Evolutionary conservation across 148 eudicot species (phyloP).

Genomic region (Vaccinium corymbosum): DNA sequence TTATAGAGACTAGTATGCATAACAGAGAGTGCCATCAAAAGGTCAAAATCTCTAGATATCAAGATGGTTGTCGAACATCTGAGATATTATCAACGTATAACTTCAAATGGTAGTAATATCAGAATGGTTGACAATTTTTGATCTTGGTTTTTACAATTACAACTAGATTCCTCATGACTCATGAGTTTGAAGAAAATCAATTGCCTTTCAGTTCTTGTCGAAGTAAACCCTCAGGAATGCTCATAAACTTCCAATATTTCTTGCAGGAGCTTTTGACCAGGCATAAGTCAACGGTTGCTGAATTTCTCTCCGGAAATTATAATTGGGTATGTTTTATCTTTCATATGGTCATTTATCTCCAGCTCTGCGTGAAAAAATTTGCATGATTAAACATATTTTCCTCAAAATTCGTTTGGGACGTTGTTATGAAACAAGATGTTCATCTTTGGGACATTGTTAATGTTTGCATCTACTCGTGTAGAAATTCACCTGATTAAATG

Average conservation of each 20-base stretch:
- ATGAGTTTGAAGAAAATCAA: neutral
- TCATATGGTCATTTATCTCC: neutral
- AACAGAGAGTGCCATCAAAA: neutral
- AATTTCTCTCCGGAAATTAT: conserved; percentile 80
- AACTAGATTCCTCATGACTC: neutral
- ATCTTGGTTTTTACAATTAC: neutral
- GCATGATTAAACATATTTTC: neutral
- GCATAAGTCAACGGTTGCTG: conserved; percentile 96
- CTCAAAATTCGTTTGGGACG: neutral
- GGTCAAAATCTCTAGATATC: neutral
- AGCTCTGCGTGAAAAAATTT: neutral
- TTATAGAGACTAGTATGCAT: neutral
- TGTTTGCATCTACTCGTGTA: too few species aligned
- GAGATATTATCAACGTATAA: neutral
- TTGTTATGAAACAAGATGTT: too few species aligned
- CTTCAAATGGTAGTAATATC: neutral
- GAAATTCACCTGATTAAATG: neutral
- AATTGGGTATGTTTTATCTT: conserved; percentile 54
- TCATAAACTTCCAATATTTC: neutral
- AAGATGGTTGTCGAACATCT: neutral
- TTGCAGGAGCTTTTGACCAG: conserved; percentile 95
- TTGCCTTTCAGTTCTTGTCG: neutral
- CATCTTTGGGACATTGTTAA: neutral
- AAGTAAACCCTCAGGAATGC: neutral
- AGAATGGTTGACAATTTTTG: neutral